Evolutionary conservation across 345 rosid genomes (phyloP), one percentile per base, ranked within the genome.

Genomic region (Reutealis trisperma): DNA sequence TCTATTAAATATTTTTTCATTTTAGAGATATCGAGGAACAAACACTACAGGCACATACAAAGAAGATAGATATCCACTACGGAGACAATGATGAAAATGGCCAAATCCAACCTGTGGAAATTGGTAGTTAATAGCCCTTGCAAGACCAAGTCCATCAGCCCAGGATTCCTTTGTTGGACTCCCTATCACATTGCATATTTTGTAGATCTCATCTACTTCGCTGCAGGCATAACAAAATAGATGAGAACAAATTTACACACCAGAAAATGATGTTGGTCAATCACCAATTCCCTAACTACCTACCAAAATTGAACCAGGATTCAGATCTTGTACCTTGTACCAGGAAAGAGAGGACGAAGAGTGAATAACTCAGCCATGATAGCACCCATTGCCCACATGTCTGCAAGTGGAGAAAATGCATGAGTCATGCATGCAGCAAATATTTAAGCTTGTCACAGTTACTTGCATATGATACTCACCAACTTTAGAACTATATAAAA

Each of bases 381-480:
- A 47, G 99, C 98, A 65, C 99, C 99, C 97, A 96, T 92, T 6
- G 97, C 97, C 98, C 98, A 96, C 94, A 96, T 90, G 82, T 96
- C 99, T 95, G 86, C 57, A 63, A 45, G 42, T 34, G 25, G 24
- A 54, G 6, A 63, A 24, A 25, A 45, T 34, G 37, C 37, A 34
- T 4, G 37, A 34, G 37, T 34, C 3, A 34, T 34, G 37, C 37
- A 34, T 34, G 37, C 3, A 34, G 37, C 37, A 34, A 34, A 34
- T 34, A 34, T 34, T 5, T 0, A 34, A 34, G 37, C 37, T 34
- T 34, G 37, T 4, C 37, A 34, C 5, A 34, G 5, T 30, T n/a
- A 66, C 21, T 71, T 10, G 25, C 22, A 22, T 11, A 15, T 32
- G 37, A 67, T 70, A 85, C 99, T 87, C 49, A 93, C 99, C 98